These are phyloP conservation scores for Beauveria scarabaeidicola DNA, from an alignment of 2,329 filamentous ascomycete species.

Conservation along the genomic window DNA sequence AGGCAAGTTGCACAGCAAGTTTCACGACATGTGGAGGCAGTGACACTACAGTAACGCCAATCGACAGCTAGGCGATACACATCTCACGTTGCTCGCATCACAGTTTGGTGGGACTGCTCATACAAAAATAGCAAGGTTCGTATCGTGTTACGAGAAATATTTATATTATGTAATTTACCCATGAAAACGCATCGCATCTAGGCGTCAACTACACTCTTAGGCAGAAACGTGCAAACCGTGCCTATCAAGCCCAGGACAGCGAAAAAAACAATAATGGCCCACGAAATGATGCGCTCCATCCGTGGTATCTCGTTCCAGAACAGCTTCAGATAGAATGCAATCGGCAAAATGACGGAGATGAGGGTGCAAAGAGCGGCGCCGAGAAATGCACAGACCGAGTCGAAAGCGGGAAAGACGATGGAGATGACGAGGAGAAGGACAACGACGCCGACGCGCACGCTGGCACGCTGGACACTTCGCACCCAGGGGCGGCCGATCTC, in stretches of 20 bases:
- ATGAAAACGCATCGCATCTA: neutral
- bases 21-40: too few species aligned
- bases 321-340: constrained; percentile 84
- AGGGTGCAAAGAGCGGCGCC: constrained; percentile 86
- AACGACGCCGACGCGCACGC: constrained; percentile 59
- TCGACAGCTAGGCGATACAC: neutral
- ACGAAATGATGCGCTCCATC: constrained; percentile 58
- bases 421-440: constrained; percentile 69
- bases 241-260: constrained; percentile 63
- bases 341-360: constrained; percentile 83
- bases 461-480: constrained; percentile 29
- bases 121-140: neutral
- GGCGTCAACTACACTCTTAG: constrained; percentile 60
- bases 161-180: neutral
- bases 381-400: constrained; percentile 85
- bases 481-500: constrained; percentile 29
- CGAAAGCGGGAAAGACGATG: constrained; percentile 63
- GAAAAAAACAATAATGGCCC: constrained; percentile 61
- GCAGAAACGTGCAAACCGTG: constrained; percentile 82
- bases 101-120: neutral
- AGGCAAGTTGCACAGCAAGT: neutral
- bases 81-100: neutral
- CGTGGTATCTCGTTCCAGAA: constrained; percentile 64
- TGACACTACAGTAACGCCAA: neutral
- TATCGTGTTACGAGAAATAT: neutral